A percentile compares a stretch with the other conserved stretches of the same genome.
Conservation (phyloP, 1,284 basidiomycete species). For the Sporisorium exsertum region DNA sequence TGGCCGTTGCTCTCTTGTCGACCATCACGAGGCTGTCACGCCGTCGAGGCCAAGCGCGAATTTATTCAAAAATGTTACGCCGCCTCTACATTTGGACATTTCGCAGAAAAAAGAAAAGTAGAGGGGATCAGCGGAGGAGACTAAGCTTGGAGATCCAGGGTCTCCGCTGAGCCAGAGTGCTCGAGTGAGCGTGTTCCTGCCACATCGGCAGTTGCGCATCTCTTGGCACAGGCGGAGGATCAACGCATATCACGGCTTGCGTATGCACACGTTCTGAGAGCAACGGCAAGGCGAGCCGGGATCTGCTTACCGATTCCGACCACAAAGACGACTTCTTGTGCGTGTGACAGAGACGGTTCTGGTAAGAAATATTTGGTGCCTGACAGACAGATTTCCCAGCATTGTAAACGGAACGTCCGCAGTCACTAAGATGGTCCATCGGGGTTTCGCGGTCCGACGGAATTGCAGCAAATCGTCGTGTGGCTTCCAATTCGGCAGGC, state of each 20-base stretch:
- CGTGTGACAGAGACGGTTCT: neutral
- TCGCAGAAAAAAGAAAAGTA: too few species aligned
- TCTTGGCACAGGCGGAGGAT: slow-evolving; percentile 4
- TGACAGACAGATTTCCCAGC: too few species aligned
- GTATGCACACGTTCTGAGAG: too few species aligned
- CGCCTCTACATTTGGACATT: too few species aligned
- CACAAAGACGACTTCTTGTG: too few species aligned
- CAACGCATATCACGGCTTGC: neutral
- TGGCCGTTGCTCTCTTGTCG: neutral
- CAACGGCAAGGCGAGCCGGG: neutral
- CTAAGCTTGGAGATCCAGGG: neutral
- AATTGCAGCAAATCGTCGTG: neutral
- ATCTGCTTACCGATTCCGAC: neutral
- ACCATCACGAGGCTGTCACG: neutral
- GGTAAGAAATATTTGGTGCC: neutral
- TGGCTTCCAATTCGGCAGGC: neutral
- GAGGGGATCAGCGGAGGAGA: too few species aligned
- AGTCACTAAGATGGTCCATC: neutral
- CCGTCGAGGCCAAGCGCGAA: neutral
- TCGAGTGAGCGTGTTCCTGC: neutral
- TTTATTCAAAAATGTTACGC: neutral
- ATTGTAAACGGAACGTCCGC: neutral
- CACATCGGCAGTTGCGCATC: neutral
- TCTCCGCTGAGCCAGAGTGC: slow-evolving; percentile 5
- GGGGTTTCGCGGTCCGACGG: slow-evolving; percentile 8